Conservation (phyloP, 1,139 yeast species). For the Pneumocystis jirovecii region DNA sequence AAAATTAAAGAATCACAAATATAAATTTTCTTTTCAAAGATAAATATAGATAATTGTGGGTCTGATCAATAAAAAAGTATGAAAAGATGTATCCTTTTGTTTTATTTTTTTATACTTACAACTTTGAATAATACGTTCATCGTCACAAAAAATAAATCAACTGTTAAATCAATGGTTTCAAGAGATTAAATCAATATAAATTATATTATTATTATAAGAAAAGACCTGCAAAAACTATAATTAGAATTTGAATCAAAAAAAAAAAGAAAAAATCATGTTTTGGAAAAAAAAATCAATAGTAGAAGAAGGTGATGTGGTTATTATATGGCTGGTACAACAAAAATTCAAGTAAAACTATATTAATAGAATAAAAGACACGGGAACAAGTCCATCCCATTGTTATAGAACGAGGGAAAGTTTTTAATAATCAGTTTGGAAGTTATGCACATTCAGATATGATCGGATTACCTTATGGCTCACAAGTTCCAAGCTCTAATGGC, state of each 20-base stretch:
- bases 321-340: not conserved
- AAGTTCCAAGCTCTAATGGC: constrained; percentile 63
- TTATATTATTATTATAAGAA: not conserved
- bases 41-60: no score
- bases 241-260: not conserved
- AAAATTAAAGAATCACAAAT: no score
- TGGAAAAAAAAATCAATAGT: not conserved
- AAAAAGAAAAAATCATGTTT: not conserved
- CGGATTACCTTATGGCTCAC: constrained; percentile 71
- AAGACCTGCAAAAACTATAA: not conserved
- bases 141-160: no score
- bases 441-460: constrained; percentile 74
- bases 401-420: constrained; percentile 37
- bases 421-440: constrained; percentile 79
- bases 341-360: not conserved
- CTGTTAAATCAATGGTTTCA: not conserved
- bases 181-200: not conserved
- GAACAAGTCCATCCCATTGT: constrained; percentile 61
- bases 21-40: no score
- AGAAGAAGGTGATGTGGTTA: not conserved
- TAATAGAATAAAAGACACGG: constrained; percentile 31
- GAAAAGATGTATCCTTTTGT: no score
- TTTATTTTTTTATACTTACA: no score
- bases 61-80: no score
- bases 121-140: no score